Base-by-base conservation (phyloP, 495 filamentous ascomycete species). In the Sporormia fimetaria region DNA sequence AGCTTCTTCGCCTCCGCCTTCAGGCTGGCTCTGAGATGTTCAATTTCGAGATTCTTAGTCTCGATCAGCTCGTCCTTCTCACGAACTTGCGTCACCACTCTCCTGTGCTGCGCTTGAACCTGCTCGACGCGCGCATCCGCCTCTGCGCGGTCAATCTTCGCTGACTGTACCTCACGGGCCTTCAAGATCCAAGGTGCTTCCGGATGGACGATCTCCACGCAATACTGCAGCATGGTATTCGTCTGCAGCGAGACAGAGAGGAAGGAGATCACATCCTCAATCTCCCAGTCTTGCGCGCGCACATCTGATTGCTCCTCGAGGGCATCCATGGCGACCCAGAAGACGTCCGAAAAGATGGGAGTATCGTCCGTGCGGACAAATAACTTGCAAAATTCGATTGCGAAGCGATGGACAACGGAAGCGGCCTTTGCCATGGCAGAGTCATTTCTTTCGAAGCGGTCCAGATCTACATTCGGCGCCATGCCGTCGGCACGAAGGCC, bases 21-120 rank as follows among this genome's bases (percentile, higher is more conserved):
- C n/a, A n/a, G n/a, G n/a, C n/a, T 87, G 16, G 71, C 69, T 56
- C 94, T 87, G 30, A 96, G 78, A 4, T 84, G 82, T 61, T 95
- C 90, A 54, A 94, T 88, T 59, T 93, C 92, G 44, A 94, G 81
- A 2, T 75, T 73, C 7, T 85, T 70, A 22, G 83, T 83, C 49
- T 81, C 79, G 14, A 85, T 64, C 17, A 66, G 66, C 42, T 81
- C 67, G 26, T 87, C 79, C 21, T 74, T 69, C 30, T 78, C 63
- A 6, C 75, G 75, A 51, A 75, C 76, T 51, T 67, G 72, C 55
- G 73, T 71, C 0, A 73, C 68, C 21, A 67, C 77, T 54, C 75
- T 81, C 40, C 75, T 56, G 5, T 78, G 63, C 40, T 88, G 80
- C 29, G 85, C 81, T 52, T 78, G 81, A 23, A 93, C 63, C 2